Evolutionary conservation across 116 monocot species (phyloP).

Genomic region (Zostera marina): DNA sequence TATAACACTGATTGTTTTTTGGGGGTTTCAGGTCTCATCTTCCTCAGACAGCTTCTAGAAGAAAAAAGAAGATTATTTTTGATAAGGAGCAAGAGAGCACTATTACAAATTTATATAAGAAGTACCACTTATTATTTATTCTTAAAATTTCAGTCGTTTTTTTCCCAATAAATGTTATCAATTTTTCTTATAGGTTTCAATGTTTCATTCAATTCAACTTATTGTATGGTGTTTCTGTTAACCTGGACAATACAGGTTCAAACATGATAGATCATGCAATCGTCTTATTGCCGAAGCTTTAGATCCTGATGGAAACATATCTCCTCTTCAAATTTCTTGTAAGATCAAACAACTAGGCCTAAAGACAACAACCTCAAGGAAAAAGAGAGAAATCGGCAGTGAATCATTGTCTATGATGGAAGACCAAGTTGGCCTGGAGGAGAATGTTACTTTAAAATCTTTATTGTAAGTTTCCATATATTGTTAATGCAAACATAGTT

Average conservation of each 20-base stretch:
- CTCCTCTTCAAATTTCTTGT: slow-evolving; percentile 39
- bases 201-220: neutral
- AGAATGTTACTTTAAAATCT: neutral
- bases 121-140: slow-evolving; percentile 13
- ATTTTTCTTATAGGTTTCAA: neutral
- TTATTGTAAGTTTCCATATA: slow-evolving; percentile 8
- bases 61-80: slow-evolving; percentile 22
- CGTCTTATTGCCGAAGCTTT: slow-evolving; percentile 52
- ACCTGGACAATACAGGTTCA: slow-evolving; percentile 24
- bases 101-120: slow-evolving; percentile 40
- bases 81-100: slow-evolving; percentile 32
- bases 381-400: slow-evolving; percentile 9
- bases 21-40: neutral
- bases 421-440: slow-evolving; percentile 3
- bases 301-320: slow-evolving; percentile 45
- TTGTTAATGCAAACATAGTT: too few species aligned
- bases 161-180: neutral
- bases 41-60: slow-evolving; percentile 15
- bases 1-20: too few species aligned
- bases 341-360: slow-evolving; percentile 59
- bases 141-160: too few species aligned
- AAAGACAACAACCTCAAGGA: slow-evolving; percentile 18
- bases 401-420: slow-evolving; percentile 5
- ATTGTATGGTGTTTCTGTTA: neutral
- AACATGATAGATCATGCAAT: slow-evolving; percentile 40